These are phyloP conservation scores for Fusarium coffeatum DNA, from an alignment of 2,329 filamentous ascomycete genomes.

Conservation along the genomic window DNA sequence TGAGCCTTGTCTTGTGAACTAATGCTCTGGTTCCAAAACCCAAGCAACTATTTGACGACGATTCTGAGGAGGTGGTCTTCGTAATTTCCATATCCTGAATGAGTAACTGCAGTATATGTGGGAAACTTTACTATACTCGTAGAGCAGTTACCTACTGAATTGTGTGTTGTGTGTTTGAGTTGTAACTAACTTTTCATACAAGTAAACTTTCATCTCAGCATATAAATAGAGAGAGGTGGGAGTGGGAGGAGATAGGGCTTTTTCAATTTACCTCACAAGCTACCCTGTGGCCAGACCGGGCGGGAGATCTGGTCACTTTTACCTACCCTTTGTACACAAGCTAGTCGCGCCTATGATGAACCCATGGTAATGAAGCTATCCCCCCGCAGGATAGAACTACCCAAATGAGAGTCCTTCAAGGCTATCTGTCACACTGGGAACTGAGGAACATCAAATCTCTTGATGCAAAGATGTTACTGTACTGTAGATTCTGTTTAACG, in stretches of 20 bases:
- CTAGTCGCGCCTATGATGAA: constrained; percentile 1
- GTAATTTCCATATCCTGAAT: not conserved
- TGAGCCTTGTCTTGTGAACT: not conserved
- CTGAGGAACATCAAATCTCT: not conserved
- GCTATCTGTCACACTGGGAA: not conserved
- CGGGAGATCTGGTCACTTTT: not conserved
- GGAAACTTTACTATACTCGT: not conserved
- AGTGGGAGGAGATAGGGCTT: no score
- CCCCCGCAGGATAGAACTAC: not conserved
- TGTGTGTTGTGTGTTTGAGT: not conserved
- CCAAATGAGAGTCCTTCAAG: not conserved
- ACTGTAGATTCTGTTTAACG: not conserved
- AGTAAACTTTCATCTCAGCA: not conserved
- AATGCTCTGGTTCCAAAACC: not conserved
- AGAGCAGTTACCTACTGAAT: not conserved
- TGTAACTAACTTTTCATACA: not conserved
- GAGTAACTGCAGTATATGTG: not conserved
- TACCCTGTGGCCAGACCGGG: not conserved
- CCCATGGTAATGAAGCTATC: constrained; percentile 2
- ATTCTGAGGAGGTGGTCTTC: not conserved
- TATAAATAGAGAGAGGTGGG: no score
- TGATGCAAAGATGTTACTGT: not conserved
- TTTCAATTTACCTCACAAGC: not conserved
- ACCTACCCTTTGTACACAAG: not conserved
- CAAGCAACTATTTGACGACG: not conserved